Percentiles rank a stretch among this genome's conserved stretches.
These are phyloP conservation scores for Vigna unguiculata DNA, from an alignment of 306 rosid genomes.

Conservation along the genomic window DNA sequence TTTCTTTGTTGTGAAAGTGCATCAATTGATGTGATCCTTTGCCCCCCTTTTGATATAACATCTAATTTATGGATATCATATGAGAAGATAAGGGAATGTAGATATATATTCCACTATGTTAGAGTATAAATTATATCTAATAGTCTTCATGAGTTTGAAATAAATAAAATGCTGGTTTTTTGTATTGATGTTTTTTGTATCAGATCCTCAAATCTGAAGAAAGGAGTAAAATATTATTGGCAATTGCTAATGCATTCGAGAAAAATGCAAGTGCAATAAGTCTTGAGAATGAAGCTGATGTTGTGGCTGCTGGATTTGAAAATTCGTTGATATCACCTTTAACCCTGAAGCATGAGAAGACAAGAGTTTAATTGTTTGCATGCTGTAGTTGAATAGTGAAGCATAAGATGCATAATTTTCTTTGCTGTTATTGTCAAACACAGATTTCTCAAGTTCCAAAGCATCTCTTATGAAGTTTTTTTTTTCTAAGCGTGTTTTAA, in stretches of 20 bases:
- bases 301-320: slow-evolving; percentile 44
- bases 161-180: background rate
- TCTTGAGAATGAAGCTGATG: slow-evolving; percentile 67
- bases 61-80: slow-evolving; percentile 17
- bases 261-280: slow-evolving; percentile 62
- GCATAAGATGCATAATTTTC: background rate
- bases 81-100: background rate
- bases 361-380: too few species aligned
- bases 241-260: slow-evolving; percentile 89
- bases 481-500: background rate
- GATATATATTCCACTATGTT: background rate
- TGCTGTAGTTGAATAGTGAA: too few species aligned
- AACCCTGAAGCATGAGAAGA: slow-evolving; percentile 50
- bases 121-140: background rate
- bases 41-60: background rate
- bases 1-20: too few species aligned
- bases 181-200: slow-evolving; percentile 30
- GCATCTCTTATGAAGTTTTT: background rate
- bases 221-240: slow-evolving; percentile 77
- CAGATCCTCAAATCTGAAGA: slow-evolving; percentile 70
- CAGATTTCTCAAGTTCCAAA: slow-evolving; percentile 11
- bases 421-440: background rate
- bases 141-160: background rate
- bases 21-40: background rate
- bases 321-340: slow-evolving; percentile 50